Evolutionary conservation across 2,329 filamentous ascomycete species (phyloP).

Genomic region (Nigrograna mackinnonii): DNA sequence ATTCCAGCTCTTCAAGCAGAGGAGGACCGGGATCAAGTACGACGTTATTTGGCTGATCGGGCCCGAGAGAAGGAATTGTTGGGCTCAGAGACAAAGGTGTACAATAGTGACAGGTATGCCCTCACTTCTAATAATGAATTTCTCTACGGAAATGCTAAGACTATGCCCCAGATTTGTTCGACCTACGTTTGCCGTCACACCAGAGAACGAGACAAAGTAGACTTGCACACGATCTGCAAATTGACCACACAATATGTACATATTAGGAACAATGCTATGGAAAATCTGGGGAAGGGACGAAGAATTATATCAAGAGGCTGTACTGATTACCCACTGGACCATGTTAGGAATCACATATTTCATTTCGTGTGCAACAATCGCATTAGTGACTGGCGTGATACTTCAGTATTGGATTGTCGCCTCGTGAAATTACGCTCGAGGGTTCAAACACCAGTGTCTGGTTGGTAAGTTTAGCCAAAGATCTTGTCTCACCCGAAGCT

Average conservation of each 20-base stretch:
- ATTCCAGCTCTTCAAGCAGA: constrained; percentile 94
- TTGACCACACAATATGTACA: constrained; percentile 1
- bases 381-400: too few relatives aligned
- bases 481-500: too few relatives aligned
- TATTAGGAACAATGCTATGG: neutral
- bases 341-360: neutral
- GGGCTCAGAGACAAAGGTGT: constrained; percentile 81
- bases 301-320: neutral
- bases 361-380: neutral
- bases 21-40: constrained; percentile 92
- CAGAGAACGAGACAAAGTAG: constrained; percentile 64
- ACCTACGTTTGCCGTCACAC: constrained; percentile 77
- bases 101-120: constrained; percentile 80
- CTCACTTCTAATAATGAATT: neutral
- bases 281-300: neutral
- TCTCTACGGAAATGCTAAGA: constrained; percentile 2
- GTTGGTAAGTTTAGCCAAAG: too few relatives aligned
- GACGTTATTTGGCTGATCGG: constrained; percentile 83
- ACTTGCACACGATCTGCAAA: neutral
- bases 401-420: too few relatives aligned
- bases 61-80: constrained; percentile 88
- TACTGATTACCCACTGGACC: neutral
- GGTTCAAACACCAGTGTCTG: too few relatives aligned
- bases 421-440: too few relatives aligned
- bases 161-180: constrained; percentile 57